phyloP scores from a whole-genome alignment of 208 protist species.

The Acanthamoeba castellanii region DNA sequence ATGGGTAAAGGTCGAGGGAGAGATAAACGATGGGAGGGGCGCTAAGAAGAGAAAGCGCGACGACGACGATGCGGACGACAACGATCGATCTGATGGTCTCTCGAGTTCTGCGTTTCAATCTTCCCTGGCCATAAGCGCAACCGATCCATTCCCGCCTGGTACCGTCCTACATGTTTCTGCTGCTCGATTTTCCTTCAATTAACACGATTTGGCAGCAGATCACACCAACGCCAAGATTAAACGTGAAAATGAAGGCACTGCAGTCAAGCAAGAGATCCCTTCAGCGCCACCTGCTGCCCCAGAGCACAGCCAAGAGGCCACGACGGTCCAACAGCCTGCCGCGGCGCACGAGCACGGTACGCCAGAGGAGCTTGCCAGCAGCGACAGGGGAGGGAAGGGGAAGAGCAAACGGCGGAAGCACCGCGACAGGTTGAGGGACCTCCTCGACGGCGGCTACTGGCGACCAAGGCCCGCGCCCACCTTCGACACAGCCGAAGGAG shows the following conservation, averaged over 20 bases:
- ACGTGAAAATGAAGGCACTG: no score
- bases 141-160: not conserved
- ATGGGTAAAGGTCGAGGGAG: not conserved
- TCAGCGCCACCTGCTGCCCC: no score
- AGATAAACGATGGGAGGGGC: not conserved
- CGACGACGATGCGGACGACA: not conserved
- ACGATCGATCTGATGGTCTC: not conserved
- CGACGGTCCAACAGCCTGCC: no score
- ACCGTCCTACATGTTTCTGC: not conserved
- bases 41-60: not conserved
- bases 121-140: not conserved
- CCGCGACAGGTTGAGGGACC: not conserved
- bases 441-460: conserved; percentile 23
- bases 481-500: not conserved
- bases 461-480: not conserved
- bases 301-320: no score
- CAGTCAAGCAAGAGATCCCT: no score
- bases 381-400: not conserved
- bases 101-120: not conserved
- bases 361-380: not conserved
- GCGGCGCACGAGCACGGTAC: no score
- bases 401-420: not conserved
- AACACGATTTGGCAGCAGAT: no score
- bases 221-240: no score
- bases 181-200: no score